These are phyloP conservation scores for Boletus reticuloceps DNA, from an alignment of 768 basidiomycete genomes.

Conservation along the genomic window DNA sequence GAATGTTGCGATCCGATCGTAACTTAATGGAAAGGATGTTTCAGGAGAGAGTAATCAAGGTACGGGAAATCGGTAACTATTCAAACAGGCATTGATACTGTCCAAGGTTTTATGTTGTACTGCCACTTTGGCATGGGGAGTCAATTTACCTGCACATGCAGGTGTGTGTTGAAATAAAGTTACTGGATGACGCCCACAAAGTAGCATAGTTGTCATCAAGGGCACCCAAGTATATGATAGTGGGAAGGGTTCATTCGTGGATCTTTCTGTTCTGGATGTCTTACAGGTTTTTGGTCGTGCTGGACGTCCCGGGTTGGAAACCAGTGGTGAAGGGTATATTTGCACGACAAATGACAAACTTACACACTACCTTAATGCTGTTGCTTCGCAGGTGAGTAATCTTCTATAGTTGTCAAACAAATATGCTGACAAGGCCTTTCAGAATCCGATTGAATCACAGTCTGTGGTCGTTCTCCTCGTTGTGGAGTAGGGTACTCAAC, in stretches of 20 bases:
- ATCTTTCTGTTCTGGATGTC: slow-evolving; percentile 92
- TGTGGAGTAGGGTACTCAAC: background rate
- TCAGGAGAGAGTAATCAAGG: slow-evolving; percentile 88
- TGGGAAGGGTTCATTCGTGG: slow-evolving; percentile 83
- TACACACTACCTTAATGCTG: slow-evolving; percentile 82
- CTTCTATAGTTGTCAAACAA: background rate
- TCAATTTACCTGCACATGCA: slow-evolving; percentile 97
- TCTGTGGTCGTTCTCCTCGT: slow-evolving; percentile 34
- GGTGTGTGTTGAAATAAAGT: slow-evolving; percentile 44
- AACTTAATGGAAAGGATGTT: slow-evolving; percentile 97
- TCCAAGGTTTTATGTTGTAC: slow-evolving; percentile 93
- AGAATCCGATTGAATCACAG: slow-evolving; percentile 98
- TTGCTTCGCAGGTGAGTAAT: slow-evolving; percentile 73
- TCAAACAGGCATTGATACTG: background rate
- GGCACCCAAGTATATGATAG: slow-evolving; percentile 97
- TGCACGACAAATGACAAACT: slow-evolving; percentile 95
- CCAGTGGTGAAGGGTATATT: slow-evolving; percentile 94
- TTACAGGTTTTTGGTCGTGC: slow-evolving; percentile 98
- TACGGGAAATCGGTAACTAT: slow-evolving; percentile 26
- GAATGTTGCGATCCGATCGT: slow-evolving; percentile 92
- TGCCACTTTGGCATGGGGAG: slow-evolving; percentile 98
- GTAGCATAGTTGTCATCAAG: slow-evolving; percentile 79
- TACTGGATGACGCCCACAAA: slow-evolving; percentile 7
- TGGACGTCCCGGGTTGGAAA: slow-evolving; percentile 83
- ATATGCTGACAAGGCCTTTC: slow-evolving; percentile 2